Conservation (phyloP, 352 stramenopile genomes). For the Phytophthora sp. region DNA sequence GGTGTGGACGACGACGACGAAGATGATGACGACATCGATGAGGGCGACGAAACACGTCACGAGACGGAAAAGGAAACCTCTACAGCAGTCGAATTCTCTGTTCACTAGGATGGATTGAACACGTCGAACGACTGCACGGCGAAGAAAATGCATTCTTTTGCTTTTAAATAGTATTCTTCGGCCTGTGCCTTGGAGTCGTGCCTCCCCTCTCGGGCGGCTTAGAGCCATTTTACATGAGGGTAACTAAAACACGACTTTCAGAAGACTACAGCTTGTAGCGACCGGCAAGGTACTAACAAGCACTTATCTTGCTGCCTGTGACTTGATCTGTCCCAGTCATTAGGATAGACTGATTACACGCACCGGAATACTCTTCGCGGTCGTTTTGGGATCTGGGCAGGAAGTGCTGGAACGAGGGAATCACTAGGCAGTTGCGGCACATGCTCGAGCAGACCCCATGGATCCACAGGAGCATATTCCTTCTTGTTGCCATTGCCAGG, state of each 20-base stretch:
- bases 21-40: slow-evolving; percentile 13
- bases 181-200: slow-evolving; percentile 3
- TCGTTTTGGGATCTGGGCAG: slow-evolving; percentile 58
- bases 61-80: slow-evolving; percentile 4
- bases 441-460: slow-evolving; percentile 80
- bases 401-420: slow-evolving; percentile 42
- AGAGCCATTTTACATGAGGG: slow-evolving; percentile 28
- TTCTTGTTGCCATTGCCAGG: slow-evolving; percentile 20
- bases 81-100: neutral
- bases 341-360: slow-evolving; percentile 43
- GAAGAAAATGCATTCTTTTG: slow-evolving; percentile 32
- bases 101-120: neutral
- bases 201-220: neutral
- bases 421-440: slow-evolving; percentile 77
- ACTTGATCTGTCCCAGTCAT: neutral
- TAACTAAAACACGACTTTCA: no score
- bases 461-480: slow-evolving; percentile 60
- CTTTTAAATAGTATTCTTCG: slow-evolving; percentile 40
- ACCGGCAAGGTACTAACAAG: slow-evolving; percentile 3
- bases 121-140: slow-evolving; percentile 6
- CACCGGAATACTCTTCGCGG: slow-evolving; percentile 72
- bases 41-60: slow-evolving; percentile 3
- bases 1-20: slow-evolving; percentile 71
- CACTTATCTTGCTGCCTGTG: neutral
- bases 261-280: neutral